Conservation (phyloP, 345 rosid species). For the Camelina neglecta region DNA sequence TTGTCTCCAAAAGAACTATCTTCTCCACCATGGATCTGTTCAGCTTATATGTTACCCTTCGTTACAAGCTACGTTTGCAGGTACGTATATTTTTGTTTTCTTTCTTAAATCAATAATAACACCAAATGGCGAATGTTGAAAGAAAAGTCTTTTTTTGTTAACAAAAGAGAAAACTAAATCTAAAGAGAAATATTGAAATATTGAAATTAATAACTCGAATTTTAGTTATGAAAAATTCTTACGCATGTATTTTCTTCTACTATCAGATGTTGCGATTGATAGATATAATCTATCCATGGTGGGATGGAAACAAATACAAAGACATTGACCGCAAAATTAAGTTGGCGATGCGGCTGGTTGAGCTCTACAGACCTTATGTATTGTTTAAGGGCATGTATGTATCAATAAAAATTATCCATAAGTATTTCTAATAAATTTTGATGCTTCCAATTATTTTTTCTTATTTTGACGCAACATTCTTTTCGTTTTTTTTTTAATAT, state of each 20-base stretch:
- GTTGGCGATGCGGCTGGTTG: constrained; percentile 63
- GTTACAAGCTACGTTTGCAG: constrained; percentile 66
- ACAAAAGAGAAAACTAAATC: not conserved
- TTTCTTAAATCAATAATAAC: not conserved
- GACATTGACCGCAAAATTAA: constrained; percentile 42
- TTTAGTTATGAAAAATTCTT: constrained; percentile 6
- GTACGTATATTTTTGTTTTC: constrained; percentile 30
- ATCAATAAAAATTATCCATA: not conserved
- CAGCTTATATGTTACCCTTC: constrained; percentile 67
- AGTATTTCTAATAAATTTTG: no score
- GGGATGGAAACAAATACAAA: constrained; percentile 31
- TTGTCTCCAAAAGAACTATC: constrained; percentile 57
- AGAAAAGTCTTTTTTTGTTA: not conserved
- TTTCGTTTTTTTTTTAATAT: not conserved
- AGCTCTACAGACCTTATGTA: constrained; percentile 80
- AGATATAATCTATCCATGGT: constrained; percentile 25
- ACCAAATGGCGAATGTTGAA: not conserved
- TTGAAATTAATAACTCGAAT: no score
- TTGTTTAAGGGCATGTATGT: constrained; percentile 81
- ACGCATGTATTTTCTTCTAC: constrained; percentile 26
- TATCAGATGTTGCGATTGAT: constrained; percentile 33
- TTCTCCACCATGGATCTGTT: constrained; percentile 67
- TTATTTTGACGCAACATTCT: not conserved
- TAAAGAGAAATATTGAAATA: no score
- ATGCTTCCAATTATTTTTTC: not conserved